phyloP scores from a whole-genome alignment of 78 protist genomes.

The Trichosphaerium sp. region DNA sequence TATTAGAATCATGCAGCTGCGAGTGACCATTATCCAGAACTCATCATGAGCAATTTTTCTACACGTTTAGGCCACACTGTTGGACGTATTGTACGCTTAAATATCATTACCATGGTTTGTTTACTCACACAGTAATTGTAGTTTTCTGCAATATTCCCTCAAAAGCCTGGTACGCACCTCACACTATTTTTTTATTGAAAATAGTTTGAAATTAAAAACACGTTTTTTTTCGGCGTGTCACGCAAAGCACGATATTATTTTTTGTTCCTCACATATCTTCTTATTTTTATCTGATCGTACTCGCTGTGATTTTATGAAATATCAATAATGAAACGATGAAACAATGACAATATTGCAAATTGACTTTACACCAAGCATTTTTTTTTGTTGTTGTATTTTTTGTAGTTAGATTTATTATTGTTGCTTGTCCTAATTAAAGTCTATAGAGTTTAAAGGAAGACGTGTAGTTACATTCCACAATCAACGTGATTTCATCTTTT shows the following conservation, averaged over 20 bases:
- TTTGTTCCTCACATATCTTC: no score
- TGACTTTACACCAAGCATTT: neutral
- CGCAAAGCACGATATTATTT: no score
- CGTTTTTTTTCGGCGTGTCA: no score
- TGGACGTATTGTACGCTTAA: neutral
- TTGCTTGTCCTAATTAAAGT: constrained; percentile 7
- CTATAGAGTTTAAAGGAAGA: constrained; percentile 78
- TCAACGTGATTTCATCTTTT: constrained; percentile 95
- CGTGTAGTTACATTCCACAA: constrained; percentile 89
- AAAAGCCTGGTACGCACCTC: constrained; percentile 27
- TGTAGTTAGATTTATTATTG: no score
- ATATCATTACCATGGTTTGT: constrained; percentile 76
- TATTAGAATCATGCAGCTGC: constrained; percentile 6
- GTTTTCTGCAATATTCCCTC: constrained; percentile 71
- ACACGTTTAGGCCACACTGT: constrained; percentile 84
- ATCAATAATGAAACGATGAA: neutral
- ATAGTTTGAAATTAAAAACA: neutral
- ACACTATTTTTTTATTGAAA: neutral
- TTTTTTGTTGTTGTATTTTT: neutral
- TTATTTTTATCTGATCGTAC: no score
- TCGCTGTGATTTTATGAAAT: neutral
- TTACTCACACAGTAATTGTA: no score
- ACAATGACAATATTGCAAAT: neutral
- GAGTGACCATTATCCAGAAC: constrained; percentile 68
- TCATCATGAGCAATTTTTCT: constrained; percentile 83